Base-by-base conservation (phyloP, 345 rosid genomes). In the Aethionema arabicum region DNA sequence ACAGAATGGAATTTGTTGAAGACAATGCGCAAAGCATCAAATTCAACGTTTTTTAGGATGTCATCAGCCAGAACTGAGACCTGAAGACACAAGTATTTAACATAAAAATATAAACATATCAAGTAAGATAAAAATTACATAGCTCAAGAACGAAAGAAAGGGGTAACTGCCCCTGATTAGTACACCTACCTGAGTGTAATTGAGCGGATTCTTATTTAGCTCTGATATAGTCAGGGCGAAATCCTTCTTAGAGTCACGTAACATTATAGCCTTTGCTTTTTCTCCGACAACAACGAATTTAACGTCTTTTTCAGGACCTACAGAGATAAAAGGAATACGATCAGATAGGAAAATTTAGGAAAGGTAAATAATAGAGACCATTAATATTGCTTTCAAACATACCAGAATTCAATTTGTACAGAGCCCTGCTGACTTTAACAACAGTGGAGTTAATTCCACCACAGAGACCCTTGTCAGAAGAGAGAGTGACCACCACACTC, bases 381-480 rank as follows among this genome's bases (percentile, higher is more conserved):
- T 33, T 29, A 3, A 39, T 13, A 39, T 33, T 29, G 53, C 5
- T 52, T 36, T 36, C 8, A 62, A 54, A 66, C 52, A 41, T 80
- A 93, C 99, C 99, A 58, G 95, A 67, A 61, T 53, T 77, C 76
- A 93, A 11, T 73, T 79, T 85, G 80, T 76, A 48, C 33, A 93
- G 32, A 61, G 79, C 90, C 79, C 69, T 90, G 95, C 97, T 83
- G 59, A 72, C 73, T 78, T 82, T 93, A 53, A 93, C 99, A 30
- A 85, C 70, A 16, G 95, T 93, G 47, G 97, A 85, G 87, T 93
- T 90, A 58, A 93, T 93, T 57, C 97, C 97, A 77, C 99, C 99
- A 71, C 99, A 90, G 2, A 93, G 92, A 78, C 99, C 99, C 80
- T 93, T 93, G 81, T 93, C 99, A 0, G 97, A 83, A 42, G 99